Percentiles rank a stretch among this genome's conserved stretches.
These are phyloP conservation scores for Termitomyces sp. DNA, from an alignment of 768 basidiomycete genomes.

Conservation along the genomic window DNA sequence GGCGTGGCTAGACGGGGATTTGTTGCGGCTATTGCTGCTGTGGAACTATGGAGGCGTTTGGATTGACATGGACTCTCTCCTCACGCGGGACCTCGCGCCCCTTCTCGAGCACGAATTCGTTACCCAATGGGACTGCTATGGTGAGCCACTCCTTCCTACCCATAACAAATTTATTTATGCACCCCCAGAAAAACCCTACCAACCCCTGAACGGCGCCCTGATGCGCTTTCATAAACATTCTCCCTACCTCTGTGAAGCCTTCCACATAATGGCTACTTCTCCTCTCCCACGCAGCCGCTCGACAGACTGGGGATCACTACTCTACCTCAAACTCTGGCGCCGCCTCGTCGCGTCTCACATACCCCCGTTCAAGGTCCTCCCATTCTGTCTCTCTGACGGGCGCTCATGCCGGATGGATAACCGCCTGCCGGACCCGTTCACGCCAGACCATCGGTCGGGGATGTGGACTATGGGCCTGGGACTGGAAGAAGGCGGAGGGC, in stretches of 20 bases:
- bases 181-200: conserved; percentile 35
- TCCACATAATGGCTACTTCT: conserved; percentile 81
- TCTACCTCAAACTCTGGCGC: conserved; percentile 91
- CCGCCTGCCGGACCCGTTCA: conserved; percentile 89
- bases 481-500: conserved; percentile 53
- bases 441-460: conserved; percentile 44
- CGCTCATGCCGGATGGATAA: conserved; percentile 91
- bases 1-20: conserved; percentile 95
- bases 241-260: conserved; percentile 95
- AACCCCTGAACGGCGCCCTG: conserved; percentile 85
- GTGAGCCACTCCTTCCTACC: conserved; percentile 36
- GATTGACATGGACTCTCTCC: conserved; percentile 96
- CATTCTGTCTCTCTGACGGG: conserved; percentile 93
- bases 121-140: conserved; percentile 98
- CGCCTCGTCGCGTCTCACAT: conserved; percentile 67
- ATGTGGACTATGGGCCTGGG: conserved; percentile 67
- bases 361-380: conserved; percentile 87
- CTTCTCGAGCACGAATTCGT: conserved; percentile 94
- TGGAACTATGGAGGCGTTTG: conserved; percentile 93
- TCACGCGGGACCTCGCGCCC: conserved; percentile 84
- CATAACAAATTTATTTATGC: background rate
- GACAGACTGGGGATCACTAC: conserved; percentile 90
- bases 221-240: conserved; percentile 91
- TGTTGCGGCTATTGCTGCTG: conserved; percentile 80
- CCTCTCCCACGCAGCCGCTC: conserved; percentile 69